phyloP scores from a whole-genome alignment of 1,284 basidiomycete genomes.

The Kwoniella shivajii region DNA sequence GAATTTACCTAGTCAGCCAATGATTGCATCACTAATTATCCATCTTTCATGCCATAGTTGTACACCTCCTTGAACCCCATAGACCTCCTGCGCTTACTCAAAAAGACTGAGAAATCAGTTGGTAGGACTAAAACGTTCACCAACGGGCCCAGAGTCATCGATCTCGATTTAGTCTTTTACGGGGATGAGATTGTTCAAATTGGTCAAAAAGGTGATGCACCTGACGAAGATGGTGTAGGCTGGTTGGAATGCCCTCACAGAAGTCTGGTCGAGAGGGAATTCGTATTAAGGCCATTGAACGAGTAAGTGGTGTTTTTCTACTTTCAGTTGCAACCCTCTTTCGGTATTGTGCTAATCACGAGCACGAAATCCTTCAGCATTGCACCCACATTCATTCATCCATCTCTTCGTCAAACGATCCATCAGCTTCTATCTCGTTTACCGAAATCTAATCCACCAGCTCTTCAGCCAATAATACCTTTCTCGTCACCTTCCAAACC shows the following conservation, averaged over 20 bases:
- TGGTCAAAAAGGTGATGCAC: conserved; percentile 50
- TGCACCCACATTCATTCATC: conserved; percentile 66
- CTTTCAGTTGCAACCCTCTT: too few species aligned
- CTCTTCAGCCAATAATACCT: conserved; percentile 45
- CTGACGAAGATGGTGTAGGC: conserved; percentile 59
- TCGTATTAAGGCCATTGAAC: conserved; percentile 82
- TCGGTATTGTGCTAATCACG: background rate
- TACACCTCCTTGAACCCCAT: conserved; percentile 70
- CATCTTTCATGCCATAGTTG: conserved; percentile 60
- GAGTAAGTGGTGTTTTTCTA: conserved; percentile 77
- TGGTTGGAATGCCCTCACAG: conserved; percentile 85
- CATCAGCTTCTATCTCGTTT: conserved; percentile 56
- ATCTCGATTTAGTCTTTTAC: conserved; percentile 87
- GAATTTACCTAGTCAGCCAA: background rate
- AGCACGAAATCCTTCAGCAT: conserved; percentile 34
- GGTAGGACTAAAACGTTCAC: conserved; percentile 80
- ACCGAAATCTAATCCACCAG: conserved; percentile 61
- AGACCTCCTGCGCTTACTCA: conserved; percentile 68
- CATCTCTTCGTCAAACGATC: conserved; percentile 60
- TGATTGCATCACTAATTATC: too few species aligned
- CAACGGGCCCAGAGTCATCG: conserved; percentile 87
- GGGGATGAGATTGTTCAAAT: conserved; percentile 68
- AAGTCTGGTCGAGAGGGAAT: conserved; percentile 79
- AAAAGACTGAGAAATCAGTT: conserved; percentile 71
- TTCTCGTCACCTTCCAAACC: conserved; percentile 58